phyloP scores from a whole-genome alignment of 768 basidiomycete genomes.

The Mycena polygramma region DNA sequence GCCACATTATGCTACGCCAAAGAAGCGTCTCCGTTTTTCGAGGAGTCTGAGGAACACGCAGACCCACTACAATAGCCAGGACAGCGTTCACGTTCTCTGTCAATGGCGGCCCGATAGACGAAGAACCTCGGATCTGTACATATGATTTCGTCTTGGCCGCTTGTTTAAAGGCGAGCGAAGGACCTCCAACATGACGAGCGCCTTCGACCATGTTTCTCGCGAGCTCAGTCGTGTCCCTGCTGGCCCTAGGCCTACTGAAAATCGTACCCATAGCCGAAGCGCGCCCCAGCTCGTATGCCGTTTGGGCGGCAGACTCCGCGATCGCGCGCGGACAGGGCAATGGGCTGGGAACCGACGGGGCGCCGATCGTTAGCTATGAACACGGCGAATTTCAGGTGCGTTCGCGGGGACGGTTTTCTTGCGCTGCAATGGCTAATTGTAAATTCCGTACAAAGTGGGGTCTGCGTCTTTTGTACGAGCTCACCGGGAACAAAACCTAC shows the following conservation, averaged over 20 bases:
- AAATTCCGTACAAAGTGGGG: too few species aligned
- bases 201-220: slow-evolving; percentile 13
- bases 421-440: too few species aligned
- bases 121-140: slow-evolving; percentile 12
- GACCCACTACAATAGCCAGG: too few species aligned
- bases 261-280: slow-evolving; percentile 28
- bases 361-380: slow-evolving; percentile 55
- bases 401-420: too few species aligned
- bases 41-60: neutral
- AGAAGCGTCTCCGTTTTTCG: too few species aligned
- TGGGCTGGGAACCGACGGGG: slow-evolving; percentile 50
- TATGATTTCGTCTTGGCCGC: slow-evolving; percentile 2
- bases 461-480: slow-evolving; percentile 54
- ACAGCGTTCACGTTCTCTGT: neutral
- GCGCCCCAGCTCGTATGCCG: slow-evolving; percentile 54
- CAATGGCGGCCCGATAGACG: slow-evolving; percentile 6
- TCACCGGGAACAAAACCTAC: slow-evolving; percentile 56
- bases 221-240: neutral
- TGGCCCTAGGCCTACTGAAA: neutral
- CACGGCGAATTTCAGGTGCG: slow-evolving; percentile 39
- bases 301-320: slow-evolving; percentile 61
- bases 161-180: neutral
- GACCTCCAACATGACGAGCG: neutral
- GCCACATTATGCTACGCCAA: too few species aligned
- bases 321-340: slow-evolving; percentile 60